Conservation (phyloP, 1,139 yeast species). For the Geotrichum europaeum region DNA sequence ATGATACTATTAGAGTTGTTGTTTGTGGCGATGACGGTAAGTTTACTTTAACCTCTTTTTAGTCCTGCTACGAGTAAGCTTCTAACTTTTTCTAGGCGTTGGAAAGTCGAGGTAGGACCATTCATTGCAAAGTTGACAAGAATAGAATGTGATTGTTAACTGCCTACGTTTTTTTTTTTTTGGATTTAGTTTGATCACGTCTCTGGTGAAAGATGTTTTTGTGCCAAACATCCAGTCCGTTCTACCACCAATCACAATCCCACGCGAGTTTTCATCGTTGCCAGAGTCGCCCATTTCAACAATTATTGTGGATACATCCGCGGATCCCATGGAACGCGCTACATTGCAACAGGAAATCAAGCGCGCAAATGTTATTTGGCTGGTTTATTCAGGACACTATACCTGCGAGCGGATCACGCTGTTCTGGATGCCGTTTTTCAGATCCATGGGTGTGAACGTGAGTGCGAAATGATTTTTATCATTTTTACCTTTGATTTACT, state of each 20-base stretch:
- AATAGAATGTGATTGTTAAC: conserved; percentile 1
- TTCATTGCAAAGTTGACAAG: conserved; percentile 26
- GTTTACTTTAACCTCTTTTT: conserved; percentile 10
- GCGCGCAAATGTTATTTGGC: conserved; percentile 85
- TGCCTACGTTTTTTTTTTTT: not conserved
- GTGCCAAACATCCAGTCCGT: conserved; percentile 70
- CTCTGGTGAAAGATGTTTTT: conserved; percentile 73
- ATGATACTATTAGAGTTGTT: conserved; percentile 56
- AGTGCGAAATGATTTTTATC: not conserved
- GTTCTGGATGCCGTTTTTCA: conserved; percentile 89
- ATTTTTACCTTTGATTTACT: not conserved
- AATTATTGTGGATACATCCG: conserved; percentile 69
- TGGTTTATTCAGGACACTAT: conserved; percentile 87
- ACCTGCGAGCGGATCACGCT: conserved; percentile 86
- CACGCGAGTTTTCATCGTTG: conserved; percentile 54
- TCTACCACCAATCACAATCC: conserved; percentile 77
- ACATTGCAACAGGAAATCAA: conserved; percentile 67
- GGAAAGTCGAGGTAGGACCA: conserved; percentile 53
- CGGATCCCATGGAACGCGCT: conserved; percentile 50
- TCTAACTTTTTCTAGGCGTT: conserved; percentile 41
- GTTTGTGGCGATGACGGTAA: conserved; percentile 89
- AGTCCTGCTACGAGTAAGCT: not conserved
- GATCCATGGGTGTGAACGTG: conserved; percentile 81
- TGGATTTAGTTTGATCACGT: conserved; percentile 51
- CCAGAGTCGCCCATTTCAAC: conserved; percentile 59